A percentile compares a stretch with the other conserved stretches of the same genome.
Evolutionary conservation across 495 filamentous ascomycete genomes (phyloP).

Genomic region (Neurospora africana): DNA sequence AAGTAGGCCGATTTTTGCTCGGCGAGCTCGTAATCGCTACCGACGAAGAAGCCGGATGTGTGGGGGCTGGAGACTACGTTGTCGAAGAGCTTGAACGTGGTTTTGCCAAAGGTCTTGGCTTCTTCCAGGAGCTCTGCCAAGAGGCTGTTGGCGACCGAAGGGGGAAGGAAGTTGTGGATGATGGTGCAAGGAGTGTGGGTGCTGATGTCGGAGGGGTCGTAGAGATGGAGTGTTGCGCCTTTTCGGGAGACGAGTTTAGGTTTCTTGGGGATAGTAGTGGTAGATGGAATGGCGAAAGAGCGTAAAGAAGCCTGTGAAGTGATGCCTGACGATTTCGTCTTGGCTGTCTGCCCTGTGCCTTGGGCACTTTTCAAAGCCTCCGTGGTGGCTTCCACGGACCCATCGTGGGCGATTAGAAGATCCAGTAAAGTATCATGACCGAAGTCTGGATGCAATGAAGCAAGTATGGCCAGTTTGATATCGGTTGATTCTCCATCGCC

Average conservation of each 20-base stretch:
- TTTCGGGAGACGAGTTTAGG: constrained; percentile 52
- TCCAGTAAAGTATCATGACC: constrained; percentile 64
- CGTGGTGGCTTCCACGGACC: constrained; percentile 57
- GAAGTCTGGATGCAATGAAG: constrained; percentile 58
- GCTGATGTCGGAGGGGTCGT: constrained; percentile 65
- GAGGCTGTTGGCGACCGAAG: constrained; percentile 57
- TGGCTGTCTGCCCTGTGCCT: constrained; percentile 1
- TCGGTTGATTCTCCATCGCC: constrained; percentile 65
- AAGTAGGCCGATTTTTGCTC: constrained; percentile 68
- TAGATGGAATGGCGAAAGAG: constrained; percentile 34
- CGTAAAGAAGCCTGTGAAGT: constrained; percentile 49
- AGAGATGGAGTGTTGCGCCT: constrained; percentile 74
- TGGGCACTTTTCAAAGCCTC: constrained; percentile 33
- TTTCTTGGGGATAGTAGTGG: constrained; percentile 27
- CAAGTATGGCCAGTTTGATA: constrained; percentile 71
- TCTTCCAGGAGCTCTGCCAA: constrained; percentile 68
- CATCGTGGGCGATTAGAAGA: constrained; percentile 62
- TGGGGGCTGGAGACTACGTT: constrained; percentile 73
- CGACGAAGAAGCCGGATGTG: constrained; percentile 71
- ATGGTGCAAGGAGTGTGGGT: constrained; percentile 78
- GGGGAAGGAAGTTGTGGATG: constrained; percentile 79
- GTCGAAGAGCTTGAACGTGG: constrained; percentile 77
- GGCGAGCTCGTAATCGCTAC: constrained; percentile 47
- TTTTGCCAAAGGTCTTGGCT: constrained; percentile 58
- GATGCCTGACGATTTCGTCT: constrained; percentile 18